Base-by-base conservation (phyloP, 164 flowering plant species). In the Echeveria elegans region DNA sequence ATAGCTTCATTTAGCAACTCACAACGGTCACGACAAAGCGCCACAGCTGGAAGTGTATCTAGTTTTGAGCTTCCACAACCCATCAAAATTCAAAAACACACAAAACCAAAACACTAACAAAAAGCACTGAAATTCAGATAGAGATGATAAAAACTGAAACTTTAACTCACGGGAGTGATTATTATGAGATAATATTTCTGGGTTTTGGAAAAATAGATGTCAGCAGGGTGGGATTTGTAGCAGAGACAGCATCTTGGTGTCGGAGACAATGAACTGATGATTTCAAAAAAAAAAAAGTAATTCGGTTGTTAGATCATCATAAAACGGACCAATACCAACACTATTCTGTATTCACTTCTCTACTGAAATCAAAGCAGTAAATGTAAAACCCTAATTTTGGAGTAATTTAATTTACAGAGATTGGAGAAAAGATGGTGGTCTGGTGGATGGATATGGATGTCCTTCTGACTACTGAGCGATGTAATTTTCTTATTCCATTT, bases 1-100 rank as follows among this genome's bases (percentile, higher is more conserved):
- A 86, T 78, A 5, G 97, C 90, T 19, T 84, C 82, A 58, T 84
- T 79, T 5, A 90, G 77, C 56, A 69, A 82, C 1, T 45, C 19
- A 53, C 85, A 80, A 5, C 97, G 80, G 2, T 86, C 82, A 0
- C 90, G 83, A 78, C 97, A 90, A 1, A 90, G 82, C 6, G 79
- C 76, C 34, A 90, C 94, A 68, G 95, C 97, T 52, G 89, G 92
- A 1, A 80, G 80, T 60, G 86, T 94, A 50, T 88, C 97, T 37
- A 81, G 66, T 81, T 90, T 88, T 0, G 94, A 88, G 72, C 45
- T 78, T 2, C 83, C 58, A 47, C 95, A 88, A 23, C 97, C 97
- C 95, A 90, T 90, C 14, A 19, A 47, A 23, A 31, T 31, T 7
- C 21, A 66, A 43, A 16, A 26, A 24, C 59, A 23, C 30, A 24